Conservation (phyloP, 495 filamentous ascomycete species). For the Hyaloscypha finlandica region DNA sequence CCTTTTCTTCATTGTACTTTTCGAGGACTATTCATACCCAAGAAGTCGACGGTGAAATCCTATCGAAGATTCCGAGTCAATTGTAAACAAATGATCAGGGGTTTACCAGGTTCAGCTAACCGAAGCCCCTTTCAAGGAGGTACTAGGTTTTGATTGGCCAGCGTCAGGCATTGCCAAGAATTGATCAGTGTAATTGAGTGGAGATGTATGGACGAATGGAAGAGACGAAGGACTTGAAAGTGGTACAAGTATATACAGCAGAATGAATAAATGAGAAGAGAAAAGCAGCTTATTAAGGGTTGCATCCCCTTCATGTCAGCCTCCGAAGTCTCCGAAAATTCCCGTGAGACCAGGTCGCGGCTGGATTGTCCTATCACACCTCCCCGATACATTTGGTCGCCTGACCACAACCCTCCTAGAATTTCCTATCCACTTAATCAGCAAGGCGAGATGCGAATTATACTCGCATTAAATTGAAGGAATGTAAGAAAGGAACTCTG, state of each 20-base stretch:
- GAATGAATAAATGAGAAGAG: not conserved
- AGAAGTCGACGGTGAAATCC: constrained; percentile 83
- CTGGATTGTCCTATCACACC: not conserved
- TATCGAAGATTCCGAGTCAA: not conserved
- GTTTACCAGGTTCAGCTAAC: not conserved
- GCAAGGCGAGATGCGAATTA: not conserved
- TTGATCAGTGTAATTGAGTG: not conserved
- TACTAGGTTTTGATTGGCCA: not conserved
- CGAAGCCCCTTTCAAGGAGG: not conserved
- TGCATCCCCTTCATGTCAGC: not conserved
- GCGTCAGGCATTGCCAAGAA: not conserved
- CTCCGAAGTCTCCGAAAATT: not conserved
- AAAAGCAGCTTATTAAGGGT: not conserved
- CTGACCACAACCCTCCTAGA: not conserved
- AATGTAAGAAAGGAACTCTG: not conserved
- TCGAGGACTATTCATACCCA: constrained; percentile 73
- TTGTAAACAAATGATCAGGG: not conserved
- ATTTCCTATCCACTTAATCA: not conserved
- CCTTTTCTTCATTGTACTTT: constrained; percentile 17
- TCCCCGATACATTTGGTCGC: not conserved
- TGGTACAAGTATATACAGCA: not conserved
- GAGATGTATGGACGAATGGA: not conserved
- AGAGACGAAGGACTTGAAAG: not conserved
- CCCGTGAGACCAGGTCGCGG: not conserved
- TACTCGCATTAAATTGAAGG: not conserved